phyloP scores from a whole-genome alignment of 1,139 yeast species.

The Scheffersomyces cryptocercus region DNA sequence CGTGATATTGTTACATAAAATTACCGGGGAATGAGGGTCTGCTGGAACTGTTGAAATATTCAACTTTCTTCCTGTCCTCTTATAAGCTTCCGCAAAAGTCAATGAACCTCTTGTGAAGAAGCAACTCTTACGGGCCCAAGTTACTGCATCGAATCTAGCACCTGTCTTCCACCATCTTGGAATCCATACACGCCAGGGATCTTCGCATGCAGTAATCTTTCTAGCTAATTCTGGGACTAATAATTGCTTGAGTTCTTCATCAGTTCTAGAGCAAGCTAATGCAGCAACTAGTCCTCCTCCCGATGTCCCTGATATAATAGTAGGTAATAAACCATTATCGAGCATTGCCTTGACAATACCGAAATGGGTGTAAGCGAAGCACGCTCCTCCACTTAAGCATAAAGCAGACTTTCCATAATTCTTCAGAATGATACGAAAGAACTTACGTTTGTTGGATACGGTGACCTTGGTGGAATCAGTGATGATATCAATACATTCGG shows the following conservation, averaged over 20 bases:
- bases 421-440: slow-evolving; percentile 59
- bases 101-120: slow-evolving; percentile 75
- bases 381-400: slow-evolving; percentile 79
- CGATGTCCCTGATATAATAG: slow-evolving; percentile 74
- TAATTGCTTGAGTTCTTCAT: slow-evolving; percentile 59
- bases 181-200: slow-evolving; percentile 59
- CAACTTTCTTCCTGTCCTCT: slow-evolving; percentile 66
- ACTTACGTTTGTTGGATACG: slow-evolving; percentile 44
- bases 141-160: slow-evolving; percentile 73
- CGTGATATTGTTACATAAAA: slow-evolving; percentile 73
- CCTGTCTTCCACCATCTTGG: slow-evolving; percentile 74
- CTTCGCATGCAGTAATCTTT: slow-evolving; percentile 73
- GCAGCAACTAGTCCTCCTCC: slow-evolving; percentile 87
- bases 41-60: slow-evolving; percentile 81
- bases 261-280: slow-evolving; percentile 66
- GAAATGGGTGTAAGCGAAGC: slow-evolving; percentile 76
- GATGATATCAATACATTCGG: slow-evolving; percentile 47
- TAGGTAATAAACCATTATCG: slow-evolving; percentile 66
- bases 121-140: slow-evolving; percentile 68
- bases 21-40: slow-evolving; percentile 80
- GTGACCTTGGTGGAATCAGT: slow-evolving; percentile 39
- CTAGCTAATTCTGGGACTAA: slow-evolving; percentile 64
- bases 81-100: slow-evolving; percentile 70
- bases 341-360: slow-evolving; percentile 74
- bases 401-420: slow-evolving; percentile 75